Evolutionary conservation across 164 flowering plant genomes (phyloP).

Genomic region (Kingdonia uniflora): DNA sequence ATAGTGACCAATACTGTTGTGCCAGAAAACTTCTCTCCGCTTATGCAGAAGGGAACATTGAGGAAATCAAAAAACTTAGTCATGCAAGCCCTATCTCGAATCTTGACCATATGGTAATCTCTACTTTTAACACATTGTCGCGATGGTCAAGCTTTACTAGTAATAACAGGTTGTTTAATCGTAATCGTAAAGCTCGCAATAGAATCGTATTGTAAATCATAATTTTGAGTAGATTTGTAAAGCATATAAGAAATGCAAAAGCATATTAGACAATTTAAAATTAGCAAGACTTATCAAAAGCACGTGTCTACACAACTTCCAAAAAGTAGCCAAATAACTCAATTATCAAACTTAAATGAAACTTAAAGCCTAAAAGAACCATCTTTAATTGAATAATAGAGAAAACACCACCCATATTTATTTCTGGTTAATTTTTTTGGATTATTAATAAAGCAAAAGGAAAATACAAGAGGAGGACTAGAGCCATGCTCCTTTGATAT

Average conservation of each 20-base stretch:
- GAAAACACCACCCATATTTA: too few species aligned
- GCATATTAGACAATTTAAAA: not conserved
- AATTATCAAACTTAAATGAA: too few species aligned
- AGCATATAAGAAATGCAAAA: not conserved
- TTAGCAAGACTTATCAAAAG: too few species aligned
- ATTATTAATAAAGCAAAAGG: too few species aligned
- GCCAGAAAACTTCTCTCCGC: constrained; percentile 79
- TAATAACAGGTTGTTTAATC: not conserved
- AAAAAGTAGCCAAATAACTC: too few species aligned
- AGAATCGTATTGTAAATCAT: not conserved
- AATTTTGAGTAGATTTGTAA: not conserved
- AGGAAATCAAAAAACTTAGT: constrained; percentile 71
- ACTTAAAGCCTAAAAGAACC: too few species aligned
- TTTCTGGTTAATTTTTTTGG: too few species aligned
- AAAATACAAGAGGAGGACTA: too few species aligned
- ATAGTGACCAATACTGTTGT: constrained; percentile 75
- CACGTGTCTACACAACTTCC: too few species aligned
- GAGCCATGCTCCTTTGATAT: too few species aligned
- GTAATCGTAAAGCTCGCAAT: not conserved
- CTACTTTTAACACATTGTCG: constrained; percentile 1
- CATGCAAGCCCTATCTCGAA: constrained; percentile 69
- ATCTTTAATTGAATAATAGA: too few species aligned
- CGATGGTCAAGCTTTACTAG: not conserved
- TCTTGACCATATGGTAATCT: constrained; percentile 69
- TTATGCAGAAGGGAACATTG: constrained; percentile 70